Evolutionary conservation across 306 rosid species (phyloP), one percentile per base, ranked within the genome.

Genomic region (Corylus heterophylla): DNA sequence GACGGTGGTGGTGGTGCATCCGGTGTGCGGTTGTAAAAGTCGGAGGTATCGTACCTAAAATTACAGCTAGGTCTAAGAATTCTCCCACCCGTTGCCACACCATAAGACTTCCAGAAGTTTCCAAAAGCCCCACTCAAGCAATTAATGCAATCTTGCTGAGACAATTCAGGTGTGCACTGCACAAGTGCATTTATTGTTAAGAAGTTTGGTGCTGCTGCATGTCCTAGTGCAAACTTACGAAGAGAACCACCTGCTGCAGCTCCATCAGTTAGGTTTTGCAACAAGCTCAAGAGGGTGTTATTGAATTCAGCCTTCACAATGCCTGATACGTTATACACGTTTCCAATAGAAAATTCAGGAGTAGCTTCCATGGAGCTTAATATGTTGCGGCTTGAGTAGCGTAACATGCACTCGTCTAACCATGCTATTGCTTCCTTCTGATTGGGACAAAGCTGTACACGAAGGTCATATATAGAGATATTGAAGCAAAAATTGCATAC

Each of bases 361-460:
- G 4, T 31, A 18, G 42, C 22, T 69, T 80, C 76, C 76, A 42
- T 54, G 16, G 29, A 3, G 16, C 29, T 50, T 11, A 52, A 69
- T 31, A 56, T 56, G 79, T 35, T 2, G 45, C 66, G 51, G 45
- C 18, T 71, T 29, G 82, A 86, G 79, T 82, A 89, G 51, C 82
- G 89, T 12, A 89, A 52, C 70, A 73, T 68, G 82, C 89, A 89
- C 4, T 20, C 7, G 22, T 82, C 86, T 47, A 73, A 72, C 87
- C 79, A 56, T 0, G 77, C 76, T 7, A 87, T 52, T 14, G 93
- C 90, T 42, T 86, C 90, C 54, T 84, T 89, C 81, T 84, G 91
- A 55, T 80, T 74, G 5, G 89, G 90, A 74, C 90, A 89, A 8
- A 0, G 44, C 76, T 35, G 35, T 31, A 31, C 2, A 31, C 2